phyloP scores from a whole-genome alignment of 1,284 basidiomycete genomes.

The Baeospora myosura region DNA sequence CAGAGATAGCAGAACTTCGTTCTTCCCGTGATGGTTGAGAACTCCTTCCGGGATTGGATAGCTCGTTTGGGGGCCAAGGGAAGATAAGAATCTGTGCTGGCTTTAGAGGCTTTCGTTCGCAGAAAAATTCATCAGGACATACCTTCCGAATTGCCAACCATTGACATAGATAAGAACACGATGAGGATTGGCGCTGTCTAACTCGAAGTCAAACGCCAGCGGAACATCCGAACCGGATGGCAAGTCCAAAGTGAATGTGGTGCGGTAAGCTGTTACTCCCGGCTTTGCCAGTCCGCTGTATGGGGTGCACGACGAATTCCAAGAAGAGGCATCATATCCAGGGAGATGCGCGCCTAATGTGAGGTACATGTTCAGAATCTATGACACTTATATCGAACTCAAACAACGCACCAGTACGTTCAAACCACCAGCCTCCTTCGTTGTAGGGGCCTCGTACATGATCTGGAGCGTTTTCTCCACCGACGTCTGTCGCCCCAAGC shows the following conservation, averaged over 20 bases:
- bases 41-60: slow-evolving; percentile 35
- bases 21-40: slow-evolving; percentile 31
- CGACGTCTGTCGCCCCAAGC: slow-evolving; percentile 18
- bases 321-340: slow-evolving; percentile 55
- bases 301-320: slow-evolving; percentile 42
- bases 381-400: no score
- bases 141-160: slow-evolving; percentile 57
- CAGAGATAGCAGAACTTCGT: slow-evolving; percentile 31
- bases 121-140: slow-evolving; percentile 13
- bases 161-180: slow-evolving; percentile 71
- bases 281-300: slow-evolving; percentile 48
- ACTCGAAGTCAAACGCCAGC: slow-evolving; percentile 63
- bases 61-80: slow-evolving; percentile 25
- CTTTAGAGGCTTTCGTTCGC: slow-evolving; percentile 16
- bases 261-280: slow-evolving; percentile 74
- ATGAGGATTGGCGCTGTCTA: slow-evolving; percentile 45
- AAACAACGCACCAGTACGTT: slow-evolving; percentile 37
- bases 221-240: slow-evolving; percentile 51
- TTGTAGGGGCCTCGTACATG: slow-evolving; percentile 38
- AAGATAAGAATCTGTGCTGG: slow-evolving; percentile 25
- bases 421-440: slow-evolving; percentile 45
- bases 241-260: slow-evolving; percentile 57
- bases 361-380: no score
- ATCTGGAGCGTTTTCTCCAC: slow-evolving; percentile 28
- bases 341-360: slow-evolving; percentile 82